phyloP scores from a whole-genome alignment of 208 protist genomes.

The Acanthamoeba triangularis region DNA sequence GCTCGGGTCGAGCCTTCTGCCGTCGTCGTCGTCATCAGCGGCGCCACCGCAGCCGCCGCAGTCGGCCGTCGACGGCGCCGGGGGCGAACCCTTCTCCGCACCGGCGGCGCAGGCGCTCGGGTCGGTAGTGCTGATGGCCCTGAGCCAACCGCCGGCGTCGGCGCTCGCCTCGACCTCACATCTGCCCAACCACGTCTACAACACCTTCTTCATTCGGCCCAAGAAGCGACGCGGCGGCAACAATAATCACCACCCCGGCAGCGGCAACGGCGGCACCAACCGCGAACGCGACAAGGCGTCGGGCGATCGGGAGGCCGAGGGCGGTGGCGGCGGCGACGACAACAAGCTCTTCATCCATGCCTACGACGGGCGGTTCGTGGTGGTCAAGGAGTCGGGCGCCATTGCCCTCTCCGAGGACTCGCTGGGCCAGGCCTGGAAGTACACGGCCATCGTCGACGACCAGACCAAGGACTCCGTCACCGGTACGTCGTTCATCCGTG shows the following conservation, averaged over 20 bases:
- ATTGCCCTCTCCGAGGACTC: conserved; percentile 1
- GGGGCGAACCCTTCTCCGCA: neutral
- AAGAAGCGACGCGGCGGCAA: neutral
- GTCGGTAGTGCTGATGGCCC: neutral
- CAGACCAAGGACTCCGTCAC: neutral
- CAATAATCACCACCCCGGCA: neutral
- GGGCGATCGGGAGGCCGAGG: neutral
- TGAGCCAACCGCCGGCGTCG: neutral
- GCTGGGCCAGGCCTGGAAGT: conserved; percentile 20
- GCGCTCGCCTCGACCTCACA: neutral
- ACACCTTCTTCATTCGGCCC: conserved; percentile 43
- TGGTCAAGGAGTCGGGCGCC: neutral
- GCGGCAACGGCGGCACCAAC: neutral
- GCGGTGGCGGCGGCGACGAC: neutral
- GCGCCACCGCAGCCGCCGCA: neutral
- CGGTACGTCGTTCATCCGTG: no score
- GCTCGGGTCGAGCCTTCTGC: neutral
- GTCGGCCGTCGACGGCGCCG: neutral
- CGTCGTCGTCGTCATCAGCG: neutral
- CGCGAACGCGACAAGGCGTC: neutral
- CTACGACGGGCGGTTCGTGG: conserved; percentile 16
- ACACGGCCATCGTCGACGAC: neutral
- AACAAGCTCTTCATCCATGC: conserved; percentile 29
- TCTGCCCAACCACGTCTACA: conserved; percentile 28
- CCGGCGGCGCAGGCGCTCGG: neutral